Percentiles rank a stretch among this genome's conserved stretches.
These are phyloP conservation scores for Chrysanthemum makinoi DNA, from an alignment of 129 eudicot species.

Conservation along the genomic window DNA sequence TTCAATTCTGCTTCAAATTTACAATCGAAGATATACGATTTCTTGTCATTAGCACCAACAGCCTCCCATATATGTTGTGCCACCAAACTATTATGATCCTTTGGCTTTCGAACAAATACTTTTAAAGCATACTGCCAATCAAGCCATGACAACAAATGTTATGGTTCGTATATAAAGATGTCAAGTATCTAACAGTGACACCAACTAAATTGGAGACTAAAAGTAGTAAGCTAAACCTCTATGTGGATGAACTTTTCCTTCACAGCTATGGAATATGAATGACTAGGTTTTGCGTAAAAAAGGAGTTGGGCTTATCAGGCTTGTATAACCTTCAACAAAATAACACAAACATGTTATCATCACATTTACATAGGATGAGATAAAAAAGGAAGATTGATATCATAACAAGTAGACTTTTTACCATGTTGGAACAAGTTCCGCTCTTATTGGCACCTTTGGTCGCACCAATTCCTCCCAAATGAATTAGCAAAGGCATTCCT, in stretches of 20 bases:
- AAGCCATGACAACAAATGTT: background rate
- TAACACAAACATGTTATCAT: constrained; percentile 18
- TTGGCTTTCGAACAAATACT: constrained; percentile 66
- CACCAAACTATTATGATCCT: constrained; percentile 42
- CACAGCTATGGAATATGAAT: constrained; percentile 73
- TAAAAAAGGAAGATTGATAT: background rate
- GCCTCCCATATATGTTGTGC: constrained; percentile 82
- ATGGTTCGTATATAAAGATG: background rate
- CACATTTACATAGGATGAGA: background rate
- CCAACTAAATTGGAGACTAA: background rate
- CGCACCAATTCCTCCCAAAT: constrained; percentile 89
- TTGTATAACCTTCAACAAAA: constrained; percentile 53
- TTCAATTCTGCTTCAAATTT: constrained; percentile 72
- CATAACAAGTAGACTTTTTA: constrained; percentile 27
- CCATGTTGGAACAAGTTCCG: constrained; percentile 71
- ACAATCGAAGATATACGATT: constrained; percentile 76
- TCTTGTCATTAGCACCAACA: constrained; percentile 77
- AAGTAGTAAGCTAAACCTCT: constrained; percentile 42
- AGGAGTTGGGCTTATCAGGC: constrained; percentile 59
- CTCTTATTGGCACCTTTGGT: constrained; percentile 67
- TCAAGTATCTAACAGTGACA: background rate
- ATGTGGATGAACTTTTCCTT: constrained; percentile 94
- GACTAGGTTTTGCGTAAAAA: constrained; percentile 74
- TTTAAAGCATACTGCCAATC: constrained; percentile 72
- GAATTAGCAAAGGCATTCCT: constrained; percentile 87